phyloP scores from a whole-genome alignment of 306 rosid genomes.

The Malus fusca region DNA sequence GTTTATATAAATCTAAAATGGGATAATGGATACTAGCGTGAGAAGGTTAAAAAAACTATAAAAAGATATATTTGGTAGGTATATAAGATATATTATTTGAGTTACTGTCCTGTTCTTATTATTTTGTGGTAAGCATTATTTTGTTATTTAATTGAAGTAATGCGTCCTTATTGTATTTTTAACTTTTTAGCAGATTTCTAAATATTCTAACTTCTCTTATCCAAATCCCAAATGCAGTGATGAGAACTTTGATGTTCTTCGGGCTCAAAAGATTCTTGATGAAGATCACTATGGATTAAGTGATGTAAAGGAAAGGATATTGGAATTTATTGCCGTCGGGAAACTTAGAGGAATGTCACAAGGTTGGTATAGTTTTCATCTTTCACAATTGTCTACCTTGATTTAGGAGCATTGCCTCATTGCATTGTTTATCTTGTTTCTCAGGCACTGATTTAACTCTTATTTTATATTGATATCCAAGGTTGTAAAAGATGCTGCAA shows the following conservation, averaged over 20 bases:
- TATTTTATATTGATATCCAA: conserved; percentile 9
- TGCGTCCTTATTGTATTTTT: not conserved
- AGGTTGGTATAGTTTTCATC: conserved; percentile 43
- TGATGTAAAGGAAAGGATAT: conserved; percentile 94
- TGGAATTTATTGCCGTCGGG: conserved; percentile 98
- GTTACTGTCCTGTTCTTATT: not conserved
- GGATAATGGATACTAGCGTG: not conserved
- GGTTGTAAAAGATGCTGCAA: not conserved
- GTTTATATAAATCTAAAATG: not conserved
- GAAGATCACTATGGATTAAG: conserved; percentile 97
- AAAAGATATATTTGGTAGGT: not conserved
- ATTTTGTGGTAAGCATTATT: not conserved
- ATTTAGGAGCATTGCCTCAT: not conserved
- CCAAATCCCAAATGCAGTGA: conserved; percentile 46
- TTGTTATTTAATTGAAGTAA: not conserved
- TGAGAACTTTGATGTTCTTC: conserved; percentile 89
- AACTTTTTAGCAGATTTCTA: not conserved
- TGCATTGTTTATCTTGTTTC: conserved; percentile 5
- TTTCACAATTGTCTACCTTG: not conserved
- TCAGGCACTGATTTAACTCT: conserved; percentile 3
- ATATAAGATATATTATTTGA: not conserved
- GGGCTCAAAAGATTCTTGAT: conserved; percentile 87
- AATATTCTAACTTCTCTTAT: not conserved
- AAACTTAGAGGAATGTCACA: conserved; percentile 93
- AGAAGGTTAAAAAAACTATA: not conserved